Percentiles rank a stretch among this genome's conserved stretches.
phyloP scores from a whole-genome alignment of 108 stramenopile species.

The Cyclotella baltica region DNA sequence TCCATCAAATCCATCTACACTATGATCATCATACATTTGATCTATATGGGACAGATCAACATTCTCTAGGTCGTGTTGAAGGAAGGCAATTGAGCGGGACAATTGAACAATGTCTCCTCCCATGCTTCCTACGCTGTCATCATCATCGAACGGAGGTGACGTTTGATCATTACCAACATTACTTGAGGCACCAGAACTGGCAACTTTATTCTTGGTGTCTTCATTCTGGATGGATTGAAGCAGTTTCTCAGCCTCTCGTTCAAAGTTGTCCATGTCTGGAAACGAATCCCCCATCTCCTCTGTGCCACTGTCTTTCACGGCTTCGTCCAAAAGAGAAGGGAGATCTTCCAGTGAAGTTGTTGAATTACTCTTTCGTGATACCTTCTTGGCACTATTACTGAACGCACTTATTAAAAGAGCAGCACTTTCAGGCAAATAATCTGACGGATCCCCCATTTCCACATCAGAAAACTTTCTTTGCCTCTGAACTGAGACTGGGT shows the following conservation, averaged over 20 bases:
- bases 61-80: conserved; percentile 49
- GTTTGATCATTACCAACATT: neutral
- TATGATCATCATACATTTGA: too few relatives aligned
- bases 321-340: conserved; percentile 17
- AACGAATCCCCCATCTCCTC: neutral
- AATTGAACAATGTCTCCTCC: conserved; percentile 41
- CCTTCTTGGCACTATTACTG: conserved; percentile 15
- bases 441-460: conserved; percentile 27
- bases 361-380: neutral
- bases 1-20: conserved; percentile 12
- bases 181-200: neutral
- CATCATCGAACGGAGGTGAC: conserved; percentile 26
- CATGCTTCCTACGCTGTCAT: conserved; percentile 48
- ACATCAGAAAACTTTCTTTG: conserved; percentile 9
- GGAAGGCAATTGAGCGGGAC: conserved; percentile 23
- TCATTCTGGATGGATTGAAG: conserved; percentile 35
- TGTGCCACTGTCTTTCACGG: neutral
- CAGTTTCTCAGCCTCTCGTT: conserved; percentile 33
- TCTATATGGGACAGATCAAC: conserved; percentile 26
- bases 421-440: conserved; percentile 50
- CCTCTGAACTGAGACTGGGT: neutral
- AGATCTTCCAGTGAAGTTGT: neutral
- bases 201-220: neutral
- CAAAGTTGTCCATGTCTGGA: conserved; percentile 23
- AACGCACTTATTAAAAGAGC: conserved; percentile 35